These are phyloP conservation scores for Cyberlindnera amylophila DNA, from an alignment of 805 yeast species.

Conservation along the genomic window DNA sequence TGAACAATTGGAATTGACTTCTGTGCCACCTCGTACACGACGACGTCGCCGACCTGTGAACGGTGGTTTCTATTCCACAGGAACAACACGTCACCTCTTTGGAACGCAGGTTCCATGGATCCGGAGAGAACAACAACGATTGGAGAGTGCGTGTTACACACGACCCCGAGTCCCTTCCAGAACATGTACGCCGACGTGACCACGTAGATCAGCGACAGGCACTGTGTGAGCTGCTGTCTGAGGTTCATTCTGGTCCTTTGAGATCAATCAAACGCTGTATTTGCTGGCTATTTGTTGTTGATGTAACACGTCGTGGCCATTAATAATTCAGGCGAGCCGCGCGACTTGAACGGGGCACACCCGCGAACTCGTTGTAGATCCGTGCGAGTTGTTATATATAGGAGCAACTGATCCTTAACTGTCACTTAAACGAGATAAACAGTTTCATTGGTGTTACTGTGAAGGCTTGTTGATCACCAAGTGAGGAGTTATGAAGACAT, in stretches of 20 bases:
- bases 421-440: no score
- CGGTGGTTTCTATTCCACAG: conserved; percentile 78
- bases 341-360: neutral
- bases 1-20: conserved; percentile 95
- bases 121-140: conserved; percentile 96
- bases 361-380: conserved; percentile 2
- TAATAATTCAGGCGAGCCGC: neutral
- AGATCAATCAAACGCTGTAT: no score
- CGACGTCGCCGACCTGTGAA: conserved; percentile 84
- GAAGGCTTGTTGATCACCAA: no score
- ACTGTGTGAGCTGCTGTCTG: conserved; percentile 58
- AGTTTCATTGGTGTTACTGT: no score
- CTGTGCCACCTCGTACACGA: conserved; percentile 80
- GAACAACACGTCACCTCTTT: conserved; percentile 90
- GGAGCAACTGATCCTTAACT: no score
- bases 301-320: neutral
- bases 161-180: conserved; percentile 78
- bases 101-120: conserved; percentile 99
- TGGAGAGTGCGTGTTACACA: conserved; percentile 84
- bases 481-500: no score
- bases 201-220: conserved; percentile 71
- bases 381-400: no score
- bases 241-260: no score
- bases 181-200: conserved; percentile 86
- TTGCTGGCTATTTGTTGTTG: no score